Evolutionary conservation across 148 eudicot genomes (phyloP).

Genomic region (Chenopodium album): DNA sequence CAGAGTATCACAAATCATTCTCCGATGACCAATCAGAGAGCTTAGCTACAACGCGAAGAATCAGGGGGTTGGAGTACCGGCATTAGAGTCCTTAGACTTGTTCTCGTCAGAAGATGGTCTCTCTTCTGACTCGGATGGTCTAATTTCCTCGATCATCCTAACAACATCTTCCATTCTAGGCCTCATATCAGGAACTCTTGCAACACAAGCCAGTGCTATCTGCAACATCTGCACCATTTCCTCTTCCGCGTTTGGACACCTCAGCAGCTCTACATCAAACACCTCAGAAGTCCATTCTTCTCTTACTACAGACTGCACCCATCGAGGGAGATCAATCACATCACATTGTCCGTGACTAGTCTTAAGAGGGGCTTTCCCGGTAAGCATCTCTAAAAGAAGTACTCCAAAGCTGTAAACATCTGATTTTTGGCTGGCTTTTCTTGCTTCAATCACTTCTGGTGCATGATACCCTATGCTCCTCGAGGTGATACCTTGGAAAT

Average conservation of each 20-base stretch:
- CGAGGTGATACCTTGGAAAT: conserved; percentile 35
- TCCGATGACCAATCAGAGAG: neutral
- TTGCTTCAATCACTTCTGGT: conserved; percentile 69
- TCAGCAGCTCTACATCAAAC: conserved; percentile 68
- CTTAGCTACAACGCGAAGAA: neutral
- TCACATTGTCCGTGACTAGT: conserved; percentile 55
- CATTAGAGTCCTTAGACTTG: conserved; percentile 68
- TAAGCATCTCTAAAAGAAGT: conserved; percentile 70
- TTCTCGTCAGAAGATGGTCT: conserved; percentile 65
- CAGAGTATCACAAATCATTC: neutral
- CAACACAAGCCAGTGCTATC: conserved; percentile 76
- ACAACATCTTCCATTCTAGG: conserved; percentile 77
- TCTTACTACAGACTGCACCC: conserved; percentile 89
- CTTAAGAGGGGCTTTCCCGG: conserved; percentile 69
- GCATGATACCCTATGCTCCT: conserved; percentile 74
- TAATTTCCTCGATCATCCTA: conserved; percentile 67
- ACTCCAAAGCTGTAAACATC: conserved; percentile 99
- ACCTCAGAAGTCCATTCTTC: conserved; percentile 99
- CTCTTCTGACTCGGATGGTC: conserved; percentile 50
- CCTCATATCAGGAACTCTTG: conserved; percentile 55
- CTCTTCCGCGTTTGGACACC: conserved; percentile 57
- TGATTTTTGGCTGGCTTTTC: conserved; percentile 64
- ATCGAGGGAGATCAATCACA: conserved; percentile 79
- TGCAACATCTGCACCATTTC: conserved; percentile 96
- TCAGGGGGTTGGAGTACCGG: conserved; percentile 50